These are phyloP conservation scores for Beauveria scarabaeidicola DNA, from an alignment of 2,329 filamentous ascomycete genomes.

Conservation along the genomic window DNA sequence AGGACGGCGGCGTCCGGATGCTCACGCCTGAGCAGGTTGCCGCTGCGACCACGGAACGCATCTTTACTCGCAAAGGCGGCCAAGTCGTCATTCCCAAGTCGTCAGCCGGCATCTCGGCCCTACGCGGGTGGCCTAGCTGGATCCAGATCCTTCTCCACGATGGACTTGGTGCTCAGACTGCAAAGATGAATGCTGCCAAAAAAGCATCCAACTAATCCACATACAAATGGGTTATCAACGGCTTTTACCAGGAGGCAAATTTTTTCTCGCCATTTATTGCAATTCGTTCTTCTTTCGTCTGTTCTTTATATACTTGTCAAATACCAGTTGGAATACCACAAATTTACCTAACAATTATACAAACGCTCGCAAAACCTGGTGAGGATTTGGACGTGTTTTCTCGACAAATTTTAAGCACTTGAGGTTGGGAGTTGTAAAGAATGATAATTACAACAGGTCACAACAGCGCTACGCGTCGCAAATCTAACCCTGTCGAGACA, in stretches of 20 bases:
- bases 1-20: constrained; percentile 17
- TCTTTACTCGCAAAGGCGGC: constrained; percentile 31
- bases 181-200: constrained; percentile 2
- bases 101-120: constrained; percentile 14
- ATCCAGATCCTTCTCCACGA: constrained; percentile 15
- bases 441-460: no score
- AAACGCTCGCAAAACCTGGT: neutral
- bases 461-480: no score
- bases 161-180: constrained; percentile 3
- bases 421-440: neutral
- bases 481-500: no score
- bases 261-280: neutral
- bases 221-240: no score
- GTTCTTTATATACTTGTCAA: neutral
- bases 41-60: constrained; percentile 30
- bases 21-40: constrained; percentile 26
- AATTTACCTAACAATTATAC: neutral
- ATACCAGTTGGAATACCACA: neutral
- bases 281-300: neutral
- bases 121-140: constrained; percentile 30
- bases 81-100: constrained; percentile 31
- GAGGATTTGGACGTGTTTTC: neutral
- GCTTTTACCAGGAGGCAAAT: no score
- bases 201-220: neutral
- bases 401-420: neutral